A percentile compares a stretch with the other conserved stretches of the same genome.
Evolutionary conservation across 768 basidiomycete species (phyloP).

Genomic region (Trametes meyenii): DNA sequence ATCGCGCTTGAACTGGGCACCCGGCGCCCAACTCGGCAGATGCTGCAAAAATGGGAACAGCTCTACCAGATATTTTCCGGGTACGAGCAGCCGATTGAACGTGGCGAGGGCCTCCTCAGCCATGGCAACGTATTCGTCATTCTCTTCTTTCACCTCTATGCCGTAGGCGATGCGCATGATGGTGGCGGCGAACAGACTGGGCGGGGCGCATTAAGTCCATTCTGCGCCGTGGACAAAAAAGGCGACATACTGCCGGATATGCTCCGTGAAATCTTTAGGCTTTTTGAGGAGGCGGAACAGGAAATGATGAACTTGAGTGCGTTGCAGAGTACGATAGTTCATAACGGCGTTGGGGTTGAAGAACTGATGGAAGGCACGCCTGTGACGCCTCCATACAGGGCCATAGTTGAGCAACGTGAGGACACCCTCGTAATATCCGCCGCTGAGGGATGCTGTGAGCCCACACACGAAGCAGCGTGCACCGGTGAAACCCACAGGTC

Average conservation of each 20-base stretch:
- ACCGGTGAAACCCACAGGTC: constrained; percentile 57
- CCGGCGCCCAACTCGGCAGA: constrained; percentile 24
- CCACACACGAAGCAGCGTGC: not conserved
- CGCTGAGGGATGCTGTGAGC: not conserved
- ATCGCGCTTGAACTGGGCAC: constrained; percentile 19
- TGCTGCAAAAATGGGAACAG: constrained; percentile 18
- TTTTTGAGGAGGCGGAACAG: not conserved
- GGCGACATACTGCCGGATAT: constrained; percentile 17
- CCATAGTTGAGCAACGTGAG: constrained; percentile 11
- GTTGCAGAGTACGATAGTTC: constrained; percentile 1
- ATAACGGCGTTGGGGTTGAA: constrained; percentile 7
- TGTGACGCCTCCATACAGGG: constrained; percentile 7
- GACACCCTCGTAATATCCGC: constrained; percentile 10
- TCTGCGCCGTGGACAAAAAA: not conserved
- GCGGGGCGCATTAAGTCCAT: not conserved
- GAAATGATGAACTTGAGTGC: not conserved
- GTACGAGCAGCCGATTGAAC: not conserved
- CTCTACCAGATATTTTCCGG: constrained; percentile 13
- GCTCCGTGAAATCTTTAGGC: constrained; percentile 11
- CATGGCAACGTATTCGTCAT: constrained; percentile 6
- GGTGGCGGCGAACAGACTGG: constrained; percentile 24
- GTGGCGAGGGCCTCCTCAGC: constrained; percentile 6
- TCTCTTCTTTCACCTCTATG: constrained; percentile 6
- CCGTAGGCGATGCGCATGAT: constrained; percentile 30
- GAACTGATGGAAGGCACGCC: constrained; percentile 15